Evolutionary conservation across 2,329 filamentous ascomycete species (phyloP).

Genomic region (Aspergillus sp.): DNA sequence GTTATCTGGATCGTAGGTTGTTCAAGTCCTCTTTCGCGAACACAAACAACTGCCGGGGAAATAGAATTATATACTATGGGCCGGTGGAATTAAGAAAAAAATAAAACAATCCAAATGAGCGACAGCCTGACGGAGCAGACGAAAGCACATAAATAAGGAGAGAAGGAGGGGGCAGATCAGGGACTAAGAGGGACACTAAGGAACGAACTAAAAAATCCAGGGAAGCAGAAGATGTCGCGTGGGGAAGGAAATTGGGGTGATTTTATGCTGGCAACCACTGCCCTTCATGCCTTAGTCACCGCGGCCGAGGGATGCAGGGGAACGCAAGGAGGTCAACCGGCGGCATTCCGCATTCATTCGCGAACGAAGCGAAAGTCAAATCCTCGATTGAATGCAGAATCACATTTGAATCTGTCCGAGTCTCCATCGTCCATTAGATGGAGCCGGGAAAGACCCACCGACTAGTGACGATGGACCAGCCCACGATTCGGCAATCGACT

Average conservation of each 20-base stretch:
- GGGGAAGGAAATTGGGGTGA: background rate
- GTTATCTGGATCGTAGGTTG: too few species aligned
- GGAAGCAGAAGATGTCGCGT: background rate
- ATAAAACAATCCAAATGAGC: conserved; percentile 8
- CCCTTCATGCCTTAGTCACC: background rate
- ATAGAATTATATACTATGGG: background rate
- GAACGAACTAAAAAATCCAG: background rate
- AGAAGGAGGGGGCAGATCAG: background rate
- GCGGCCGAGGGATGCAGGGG: background rate
- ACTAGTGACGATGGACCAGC: background rate
- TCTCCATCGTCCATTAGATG: background rate
- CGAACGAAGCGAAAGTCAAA: background rate
- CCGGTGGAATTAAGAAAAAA: background rate
- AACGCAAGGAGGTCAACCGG: background rate
- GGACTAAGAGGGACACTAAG: background rate
- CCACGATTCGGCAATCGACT: background rate
- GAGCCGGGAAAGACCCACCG: background rate
- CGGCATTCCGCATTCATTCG: background rate
- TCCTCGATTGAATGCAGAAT: background rate
- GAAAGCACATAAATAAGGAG: conserved; percentile 9
- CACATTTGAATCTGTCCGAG: background rate
- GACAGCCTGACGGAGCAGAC: conserved; percentile 11
- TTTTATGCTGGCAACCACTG: background rate
- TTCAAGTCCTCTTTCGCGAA: too few species aligned
- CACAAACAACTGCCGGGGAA: background rate